Base-by-base conservation (phyloP, 495 filamentous ascomycete genomes). In the Penicillium cataractarum region DNA sequence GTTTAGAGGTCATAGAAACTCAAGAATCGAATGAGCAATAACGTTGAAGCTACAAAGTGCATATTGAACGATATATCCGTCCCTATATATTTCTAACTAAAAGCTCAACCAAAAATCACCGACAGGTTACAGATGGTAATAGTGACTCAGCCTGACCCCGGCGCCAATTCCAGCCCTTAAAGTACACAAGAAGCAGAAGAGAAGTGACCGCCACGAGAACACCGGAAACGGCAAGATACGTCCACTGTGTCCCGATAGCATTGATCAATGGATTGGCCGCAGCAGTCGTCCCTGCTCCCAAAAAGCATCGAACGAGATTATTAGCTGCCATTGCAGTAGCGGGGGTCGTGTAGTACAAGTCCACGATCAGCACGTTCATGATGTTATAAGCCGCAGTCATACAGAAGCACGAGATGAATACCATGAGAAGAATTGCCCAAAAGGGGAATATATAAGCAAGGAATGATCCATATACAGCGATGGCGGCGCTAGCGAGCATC, bases 251-350 rank as follows among this genome's bases (percentile, higher is more conserved):
- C 2, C 72, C 72, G 15, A 69, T 55, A 3, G 19, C 9, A 3
- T 57, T 4, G 49, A 88, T 85, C 80, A 90, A 83, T 0, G 84
- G 85, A 50, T 82, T 77, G 24, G 91, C 84, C 0, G 80, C 69
- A 0, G 83, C 88, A 22, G 84, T 85, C 2, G 83, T 83, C 0
- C 73, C 87, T 0, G 89, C 90, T 4, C 89, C 89, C 13, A 92
- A 66, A 40, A 87, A 68, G 64, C 89, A 92, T 7, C 89, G 74
- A 0, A 86, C 83, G 9, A 93, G 73, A 66, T 93, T 92, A 62
- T 89, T 89, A 1, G 87, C 85, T 6, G 90, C 89, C 31, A 87
- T 86, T 0, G 85, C 88, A 0, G 89, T 86, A 0, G 84, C 84
- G 0, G 89, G 86, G 0, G 73, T 82, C 0, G 74, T 69, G 4